Base-by-base conservation (phyloP, 1,139 yeast genomes). In the Kodamaea anthophila region DNA sequence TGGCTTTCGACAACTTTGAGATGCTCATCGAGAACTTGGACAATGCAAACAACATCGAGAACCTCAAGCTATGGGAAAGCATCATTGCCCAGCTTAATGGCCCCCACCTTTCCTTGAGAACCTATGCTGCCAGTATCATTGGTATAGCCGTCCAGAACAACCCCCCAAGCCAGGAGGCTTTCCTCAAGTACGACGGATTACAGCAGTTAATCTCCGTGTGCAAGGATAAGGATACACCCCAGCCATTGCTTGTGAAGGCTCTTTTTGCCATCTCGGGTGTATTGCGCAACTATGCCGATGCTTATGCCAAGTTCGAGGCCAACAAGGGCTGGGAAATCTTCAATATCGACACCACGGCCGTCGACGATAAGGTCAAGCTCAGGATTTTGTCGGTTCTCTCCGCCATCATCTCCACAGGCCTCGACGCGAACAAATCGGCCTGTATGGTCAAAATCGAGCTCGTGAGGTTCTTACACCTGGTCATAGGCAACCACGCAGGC, bases 81-180 rank as follows among this genome's bases (percentile, higher is more conserved):
- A 53, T 87, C 28, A 59, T 84, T 23, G 53, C 53, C 1, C 71
- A 76, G 33, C 58, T 83, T 31, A 58, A 61, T 23, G 56, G 61
- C 4, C 65, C 65, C 13, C 52, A 55, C 2, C 32, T 26, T 7
- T 54, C 65, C 4, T 57, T 87, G 30, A 65, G 78, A 35, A 60
- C 71, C 10, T 58, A 64, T 39, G 79, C 88, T 5, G 72, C 86
- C 42, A 78, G 94, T 31, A 74, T 85, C 23, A 70, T 88, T 19
- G 96, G 94, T 3, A 83, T 91, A 1, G 95, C 97, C 0, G 94
- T 84, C 2, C 98, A 91, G 55, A 91, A 91, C 52, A 91, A 91
- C 51, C 77, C 75, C 2, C 70, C 69, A 35, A 66, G 88, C 4
- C 96, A 87, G 55, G 64, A 67, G 32, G 83, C 74, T 32, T 80